Conservation (phyloP, 768 basidiomycete genomes). For the Boletus tomentosulus region DNA sequence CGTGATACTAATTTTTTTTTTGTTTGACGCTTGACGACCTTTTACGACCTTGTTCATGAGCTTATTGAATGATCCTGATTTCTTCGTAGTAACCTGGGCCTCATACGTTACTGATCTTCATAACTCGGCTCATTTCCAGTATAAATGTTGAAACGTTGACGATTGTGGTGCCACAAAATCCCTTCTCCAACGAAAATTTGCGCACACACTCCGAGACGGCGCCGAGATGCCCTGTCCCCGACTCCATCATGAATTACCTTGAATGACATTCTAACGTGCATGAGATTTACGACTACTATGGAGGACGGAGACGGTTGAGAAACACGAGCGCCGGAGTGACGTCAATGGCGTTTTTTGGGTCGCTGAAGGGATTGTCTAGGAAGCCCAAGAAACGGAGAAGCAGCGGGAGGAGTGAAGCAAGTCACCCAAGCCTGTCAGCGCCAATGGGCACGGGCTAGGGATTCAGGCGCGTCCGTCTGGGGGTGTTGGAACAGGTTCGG, state of each 20-base stretch:
- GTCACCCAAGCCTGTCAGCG: neutral
- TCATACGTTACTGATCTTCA: neutral
- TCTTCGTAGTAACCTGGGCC: neutral
- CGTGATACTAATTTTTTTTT: neutral
- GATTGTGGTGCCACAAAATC: too few species aligned
- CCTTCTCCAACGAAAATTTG: too few species aligned
- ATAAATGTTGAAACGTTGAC: neutral
- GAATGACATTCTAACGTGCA: too few species aligned
- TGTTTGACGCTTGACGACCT: neutral
- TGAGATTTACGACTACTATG: too few species aligned
- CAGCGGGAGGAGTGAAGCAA: conserved; percentile 8
- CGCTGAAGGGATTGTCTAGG: conserved; percentile 26
- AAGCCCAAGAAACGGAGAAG: conserved; percentile 14
- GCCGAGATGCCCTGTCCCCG: too few species aligned
- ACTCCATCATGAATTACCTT: too few species aligned
- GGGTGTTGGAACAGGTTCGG: neutral
- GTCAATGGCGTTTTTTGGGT: conserved; percentile 24
- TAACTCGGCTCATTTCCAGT: too few species aligned
- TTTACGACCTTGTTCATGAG: conserved; percentile 2
- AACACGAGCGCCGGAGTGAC: conserved; percentile 14
- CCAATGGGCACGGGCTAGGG: neutral
- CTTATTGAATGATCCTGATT: neutral
- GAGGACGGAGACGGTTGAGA: neutral
- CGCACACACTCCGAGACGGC: too few species aligned
- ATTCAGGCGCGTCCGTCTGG: neutral